A percentile compares a stretch with the other conserved stretches of the same genome.
Conservation (phyloP, 129 eudicot species). For the Glebionis coronaria region DNA sequence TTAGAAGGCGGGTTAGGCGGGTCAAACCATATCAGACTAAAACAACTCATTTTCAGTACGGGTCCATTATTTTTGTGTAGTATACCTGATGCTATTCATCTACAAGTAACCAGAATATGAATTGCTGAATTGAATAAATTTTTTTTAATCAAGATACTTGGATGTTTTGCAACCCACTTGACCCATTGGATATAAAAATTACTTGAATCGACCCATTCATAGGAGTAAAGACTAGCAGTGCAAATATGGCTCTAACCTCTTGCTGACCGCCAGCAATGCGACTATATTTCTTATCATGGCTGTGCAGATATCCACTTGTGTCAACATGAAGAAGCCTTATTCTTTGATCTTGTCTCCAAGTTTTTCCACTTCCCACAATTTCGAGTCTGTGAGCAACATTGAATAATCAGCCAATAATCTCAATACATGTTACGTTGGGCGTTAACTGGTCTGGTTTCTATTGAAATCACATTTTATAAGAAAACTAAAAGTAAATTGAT, state of each 20-base stretch:
- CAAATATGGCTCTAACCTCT: conserved; percentile 58
- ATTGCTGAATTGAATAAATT: no score
- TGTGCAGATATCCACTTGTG: conserved; percentile 90
- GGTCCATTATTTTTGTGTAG: no score
- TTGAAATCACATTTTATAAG: no score
- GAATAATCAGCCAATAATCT: conserved; percentile 8
- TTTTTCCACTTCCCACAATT: conserved; percentile 88
- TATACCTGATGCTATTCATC: no score
- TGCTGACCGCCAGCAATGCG: conserved; percentile 98
- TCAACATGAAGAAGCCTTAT: conserved; percentile 85
- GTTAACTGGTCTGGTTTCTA: no score
- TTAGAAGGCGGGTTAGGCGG: not conserved
- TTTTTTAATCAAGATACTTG: no score
- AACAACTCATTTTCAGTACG: conserved; percentile 38
- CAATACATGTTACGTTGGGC: not conserved
- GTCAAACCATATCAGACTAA: not conserved
- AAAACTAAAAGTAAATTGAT: no score
- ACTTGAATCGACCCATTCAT: no score
- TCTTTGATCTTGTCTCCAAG: conserved; percentile 95
- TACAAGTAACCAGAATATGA: no score
- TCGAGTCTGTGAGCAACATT: conserved; percentile 47
- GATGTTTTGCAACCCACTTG: not conserved
- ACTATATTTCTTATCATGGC: conserved; percentile 90
- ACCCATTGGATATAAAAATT: not conserved
- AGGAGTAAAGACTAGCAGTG: no score